Evolutionary conservation across 2,329 filamentous ascomycete genomes (phyloP), one percentile per base, ranked within the genome.

Genomic region (Alternaria infectoria): DNA sequence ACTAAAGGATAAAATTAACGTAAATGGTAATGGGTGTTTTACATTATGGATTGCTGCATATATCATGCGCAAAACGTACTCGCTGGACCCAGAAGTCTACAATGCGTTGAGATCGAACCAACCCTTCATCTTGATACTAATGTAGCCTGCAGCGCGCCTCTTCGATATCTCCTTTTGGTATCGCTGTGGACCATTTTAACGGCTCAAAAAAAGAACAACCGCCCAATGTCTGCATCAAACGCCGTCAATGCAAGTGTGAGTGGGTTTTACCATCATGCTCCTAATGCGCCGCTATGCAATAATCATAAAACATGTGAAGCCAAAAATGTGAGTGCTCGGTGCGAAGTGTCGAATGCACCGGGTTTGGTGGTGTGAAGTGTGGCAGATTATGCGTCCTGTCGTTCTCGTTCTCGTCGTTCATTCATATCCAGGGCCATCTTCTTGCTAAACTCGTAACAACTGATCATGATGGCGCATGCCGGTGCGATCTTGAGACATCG

Each of bases 381-480:
- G 12, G 13, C 23, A n/a, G 9, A 25, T 65, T 43, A 69, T 17
- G 68, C 58, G 36, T 66, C 55, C 32, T 69, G 64, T 61, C 67
- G 61, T 26, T 74, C 70, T 50, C 65, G 57, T 30, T 73, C 69
- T 57, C 81, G 81, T 69, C 82, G 83, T 71, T 89, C 86, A 69
- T 98, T 97, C 54, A 93, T 88, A 11, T 87, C 86, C 57, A 89
- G 86, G 32, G 96, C 96, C 77, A 91, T 90, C 79, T 92, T 90
- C 85, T 99, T 99, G 54, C 96, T 94, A 40, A 98, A 88, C 80
- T 99, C 96, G 79, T 98, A 99, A 77, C 91, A 97, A 77, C 93
- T 96, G 77, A 99, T 98, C 96, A 99, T 99, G 77, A 99, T 98
- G 26, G 96, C 96, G 81, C 96, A 99, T 0, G 95, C 93, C 1